Evolutionary conservation across 2,329 filamentous ascomycete species (phyloP), one percentile per base, ranked within the genome.

Genomic region (Metarhizium guizhouense): DNA sequence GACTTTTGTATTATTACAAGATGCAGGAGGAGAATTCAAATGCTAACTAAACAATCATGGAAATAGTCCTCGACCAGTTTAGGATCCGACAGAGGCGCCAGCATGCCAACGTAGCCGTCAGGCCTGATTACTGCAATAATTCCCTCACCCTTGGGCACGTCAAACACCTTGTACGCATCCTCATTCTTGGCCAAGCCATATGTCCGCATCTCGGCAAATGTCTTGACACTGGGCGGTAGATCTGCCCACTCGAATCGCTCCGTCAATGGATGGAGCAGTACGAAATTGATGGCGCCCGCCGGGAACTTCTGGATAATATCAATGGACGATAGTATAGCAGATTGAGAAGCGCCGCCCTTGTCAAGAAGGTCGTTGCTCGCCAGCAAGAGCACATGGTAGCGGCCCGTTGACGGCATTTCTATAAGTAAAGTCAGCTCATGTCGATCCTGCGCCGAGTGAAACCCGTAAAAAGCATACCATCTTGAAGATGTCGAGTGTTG

Each of bases 241-340:
- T 56, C 54, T 1, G 30, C 43, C 54, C 57, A 58, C 48, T 58
- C 57, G 34, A 58, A 58, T 48, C 57, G 52, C 40, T 56, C 47
- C 11, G 14, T 13, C 18, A 56, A 53, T 40, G 57, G 54, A 56
- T 58, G 56, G 13, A 58, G 30, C 16, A 56, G 36, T 13, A 55
- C 47, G 14, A 55, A 51, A 11, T 54, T 47, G 38, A 58, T 18
- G 45, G 42, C 51, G 36, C 54, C 43, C 5, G 47, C 5, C 2
- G 56, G 53, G 16, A 58, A 58, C 32, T 29, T 48, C 16, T 50
- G 56, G 29, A 57, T 14, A 5, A 55, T 43, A 16, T 56, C 30
- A 16, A 42, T 50, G 5, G 47, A 54, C 43, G 47, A 54, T 38
- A 7, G 2, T 50, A 53, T n/a, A 7, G 40, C 40, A 18, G 40